Base-by-base conservation (phyloP, 345 rosid genomes). In the Garcia nutans region DNA sequence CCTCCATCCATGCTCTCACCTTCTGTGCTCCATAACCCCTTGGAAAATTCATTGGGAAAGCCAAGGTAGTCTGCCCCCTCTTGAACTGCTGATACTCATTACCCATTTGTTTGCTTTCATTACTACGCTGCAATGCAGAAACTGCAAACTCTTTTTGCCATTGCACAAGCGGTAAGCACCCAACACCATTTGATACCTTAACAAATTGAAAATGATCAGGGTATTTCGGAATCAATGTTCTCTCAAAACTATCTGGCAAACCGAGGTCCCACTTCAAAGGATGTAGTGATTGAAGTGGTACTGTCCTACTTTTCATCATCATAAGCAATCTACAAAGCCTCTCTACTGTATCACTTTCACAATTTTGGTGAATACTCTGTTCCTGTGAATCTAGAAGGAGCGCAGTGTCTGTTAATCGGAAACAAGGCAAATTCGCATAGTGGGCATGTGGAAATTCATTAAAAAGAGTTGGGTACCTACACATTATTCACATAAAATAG, bases 1-100 rank as follows among this genome's bases (percentile, higher is more conserved):
- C 97, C 22, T 93, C 98, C 99, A 96, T 93, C 98, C 99, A 96
- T 23, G 88, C 93, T 57, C 78, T 87, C 19, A 96, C 99, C 86
- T 92, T 96, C 81, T 96, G 99, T 45, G 82, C 92, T 70, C 98
- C 99, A 73, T 96, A 92, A n/a, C 94, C 97, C 77, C 92, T 87
- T 24, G 97, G 98, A 62, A 96, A 96, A 37, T 85, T 96, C 98
- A 96, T 90, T 2, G 92, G 87, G 65, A 90, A 92, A 10, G 88
- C 76, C 87, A 96, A 82, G 5, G 92, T 76, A 0, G 93, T 86
- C 74, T 90, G 87, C 6, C 96, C 94, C 73, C 87, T 85, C 83
- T 91, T 93, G 60, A 96, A 90, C 71, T 88, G 87, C 49, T 92
- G 80, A 79, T 93, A 93, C 79, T 89, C 91, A 76, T 82, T 80